phyloP scores from a whole-genome alignment of 2,329 filamentous ascomycete genomes.

The Ascochyta fabae region DNA sequence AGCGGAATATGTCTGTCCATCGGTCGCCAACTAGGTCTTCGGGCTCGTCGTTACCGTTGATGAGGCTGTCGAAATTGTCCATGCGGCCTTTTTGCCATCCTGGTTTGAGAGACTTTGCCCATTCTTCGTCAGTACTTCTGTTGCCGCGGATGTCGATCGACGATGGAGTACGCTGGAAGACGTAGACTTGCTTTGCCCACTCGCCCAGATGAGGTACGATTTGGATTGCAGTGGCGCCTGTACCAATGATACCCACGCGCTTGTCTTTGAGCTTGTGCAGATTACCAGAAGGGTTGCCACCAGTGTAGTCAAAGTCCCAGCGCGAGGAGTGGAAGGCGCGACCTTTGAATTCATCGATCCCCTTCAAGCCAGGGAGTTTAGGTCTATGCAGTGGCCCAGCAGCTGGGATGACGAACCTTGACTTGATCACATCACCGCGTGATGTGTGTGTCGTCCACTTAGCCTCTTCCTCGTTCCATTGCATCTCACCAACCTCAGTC shows the following conservation, averaged over 20 bases:
- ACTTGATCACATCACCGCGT: slow-evolving; percentile 37
- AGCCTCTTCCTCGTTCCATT: slow-evolving; percentile 57
- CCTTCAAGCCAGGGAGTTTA: slow-evolving; percentile 40
- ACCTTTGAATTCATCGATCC: slow-evolving; percentile 31
- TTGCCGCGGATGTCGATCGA: slow-evolving; percentile 49
- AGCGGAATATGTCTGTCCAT: slow-evolving; percentile 52
- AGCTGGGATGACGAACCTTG: slow-evolving; percentile 51
- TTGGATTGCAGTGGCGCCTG: slow-evolving; percentile 43
- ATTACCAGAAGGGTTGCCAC: slow-evolving; percentile 26
- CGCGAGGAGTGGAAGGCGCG: slow-evolving; percentile 41
- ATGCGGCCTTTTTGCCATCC: slow-evolving; percentile 61
- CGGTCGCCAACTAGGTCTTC: slow-evolving; percentile 58
- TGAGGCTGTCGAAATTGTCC: slow-evolving; percentile 53
- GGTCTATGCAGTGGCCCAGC: slow-evolving; percentile 53
- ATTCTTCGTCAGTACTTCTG: slow-evolving; percentile 21
- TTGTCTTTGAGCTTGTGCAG: slow-evolving; percentile 48
- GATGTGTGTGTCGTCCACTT: slow-evolving; percentile 35
- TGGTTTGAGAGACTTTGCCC: slow-evolving; percentile 21
- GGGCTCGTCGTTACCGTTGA: slow-evolving; percentile 40
- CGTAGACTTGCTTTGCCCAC: slow-evolving; percentile 59
- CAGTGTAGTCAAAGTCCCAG: slow-evolving; percentile 37
- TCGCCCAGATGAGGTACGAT: slow-evolving; percentile 51
- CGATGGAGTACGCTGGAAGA: slow-evolving; percentile 64
- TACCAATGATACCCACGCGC: slow-evolving; percentile 45
- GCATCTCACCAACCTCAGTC: slow-evolving; percentile 50